Evolutionary conservation across 345 rosid genomes (phyloP), one percentile per base, ranked within the genome.

Genomic region (Eutrema japonicum): DNA sequence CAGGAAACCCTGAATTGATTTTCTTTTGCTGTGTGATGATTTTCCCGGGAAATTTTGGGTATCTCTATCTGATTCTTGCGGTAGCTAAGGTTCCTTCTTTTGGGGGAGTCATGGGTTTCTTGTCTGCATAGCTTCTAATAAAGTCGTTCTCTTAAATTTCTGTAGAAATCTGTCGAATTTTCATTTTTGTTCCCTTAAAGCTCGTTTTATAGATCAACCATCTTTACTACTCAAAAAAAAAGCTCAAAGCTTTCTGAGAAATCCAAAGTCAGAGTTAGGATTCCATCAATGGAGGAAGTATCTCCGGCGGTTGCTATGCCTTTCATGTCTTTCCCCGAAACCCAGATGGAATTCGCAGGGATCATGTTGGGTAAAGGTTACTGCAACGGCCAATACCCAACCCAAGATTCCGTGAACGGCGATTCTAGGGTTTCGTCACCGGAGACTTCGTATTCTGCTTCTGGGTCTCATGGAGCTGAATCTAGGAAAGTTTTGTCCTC

Each of bases 281-380:
- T 51, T 14, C 40, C 56, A 60, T 46, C 68, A 42, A 83, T 85
- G 88, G 93, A 88, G 80, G 90, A 84, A 53, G 69, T 82, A 42
- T 80, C 89, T 62, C 56, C 83, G 4, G 75, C 82, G 5, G 70
- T 84, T 38, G 64, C 82, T 8, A 78, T 79, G 54, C 89, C 92
- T 6, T 77, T 85, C 60, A 78, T 76, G 32, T 47, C 86, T 2
- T 50, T 77, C 37, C 42, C 71, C 1, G 72, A 81, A 36, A 9
- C 82, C 62, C 86, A 78, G 55, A 78, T 74, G 68, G 87, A 78
- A 26, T 64, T 82, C 64, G 33, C 79, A 5, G 87, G 88, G 41
- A 50, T 72, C 53, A 82, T 79, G 76, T 77, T 74, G 77, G 64
- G 74, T 87, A 71, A 80, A 84, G 37, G 83, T 73, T 81, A 61